A percentile compares a stretch with the other conserved stretches of the same genome.
phyloP scores from a whole-genome alignment of 306 rosid genomes.

The Datisca glomerata region DNA sequence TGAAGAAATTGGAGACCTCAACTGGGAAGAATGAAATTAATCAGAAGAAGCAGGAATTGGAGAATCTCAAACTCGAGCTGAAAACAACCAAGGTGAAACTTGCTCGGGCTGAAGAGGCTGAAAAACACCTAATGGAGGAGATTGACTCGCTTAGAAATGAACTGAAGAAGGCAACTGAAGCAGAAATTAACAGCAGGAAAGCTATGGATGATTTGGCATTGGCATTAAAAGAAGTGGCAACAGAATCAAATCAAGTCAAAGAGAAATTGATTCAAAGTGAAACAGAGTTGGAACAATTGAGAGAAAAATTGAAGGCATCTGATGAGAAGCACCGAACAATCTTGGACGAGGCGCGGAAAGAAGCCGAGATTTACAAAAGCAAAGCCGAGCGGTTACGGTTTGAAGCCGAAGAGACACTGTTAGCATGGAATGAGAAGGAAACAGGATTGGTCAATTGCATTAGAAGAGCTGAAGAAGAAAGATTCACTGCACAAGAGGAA shows the following conservation, averaged over 20 bases:
- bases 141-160: conserved; percentile 29
- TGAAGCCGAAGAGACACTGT: conserved; percentile 72
- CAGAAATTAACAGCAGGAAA: conserved; percentile 65
- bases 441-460: conserved; percentile 62
- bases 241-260: conserved; percentile 55
- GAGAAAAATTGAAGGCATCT: conserved; percentile 11
- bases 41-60: not conserved
- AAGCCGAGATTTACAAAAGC: conserved; percentile 48
- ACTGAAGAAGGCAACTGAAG: conserved; percentile 36
- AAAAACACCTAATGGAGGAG: conserved; percentile 25
- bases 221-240: conserved; percentile 76
- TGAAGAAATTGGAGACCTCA: conserved; percentile 13
- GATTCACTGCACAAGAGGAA: conserved; percentile 35
- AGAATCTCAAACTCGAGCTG: conserved; percentile 14
- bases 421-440: conserved; percentile 72
- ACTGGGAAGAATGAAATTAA: not conserved
- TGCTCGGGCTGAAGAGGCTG: conserved; percentile 12
- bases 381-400: conserved; percentile 52
- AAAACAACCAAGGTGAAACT: conserved; percentile 13
- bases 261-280: conserved; percentile 25
- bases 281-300: conserved; percentile 55
- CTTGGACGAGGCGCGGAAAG: conserved; percentile 39
- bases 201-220: conserved; percentile 87
- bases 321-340: conserved; percentile 37
- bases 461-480: conserved; percentile 56